Evolutionary conservation across 345 rosid species (phyloP).

Genomic region (Jatropha curcas): DNA sequence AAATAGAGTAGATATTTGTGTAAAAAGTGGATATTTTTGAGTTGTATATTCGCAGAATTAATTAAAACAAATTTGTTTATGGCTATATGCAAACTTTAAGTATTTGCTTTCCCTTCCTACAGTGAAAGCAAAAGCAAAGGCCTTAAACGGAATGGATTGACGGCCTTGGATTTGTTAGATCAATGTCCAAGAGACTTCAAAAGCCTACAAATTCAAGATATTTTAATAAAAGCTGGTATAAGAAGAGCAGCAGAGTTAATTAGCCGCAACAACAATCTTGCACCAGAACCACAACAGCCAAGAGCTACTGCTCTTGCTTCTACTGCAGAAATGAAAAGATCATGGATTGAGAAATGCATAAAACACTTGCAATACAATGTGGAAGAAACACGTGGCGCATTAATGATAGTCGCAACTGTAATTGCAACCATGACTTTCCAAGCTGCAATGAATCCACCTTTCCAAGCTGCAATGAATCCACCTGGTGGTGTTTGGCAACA

Average conservation of each 20-base stretch:
- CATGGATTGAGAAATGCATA: neutral
- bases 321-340: neutral
- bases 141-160: neutral
- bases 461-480: neutral
- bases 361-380: neutral
- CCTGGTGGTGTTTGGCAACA: constrained; percentile 13
- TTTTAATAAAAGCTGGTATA: neutral
- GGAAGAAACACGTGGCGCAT: neutral
- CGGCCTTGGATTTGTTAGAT: constrained; percentile 2
- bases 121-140: neutral
- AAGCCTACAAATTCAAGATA: neutral
- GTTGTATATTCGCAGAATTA: no score
- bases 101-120: neutral
- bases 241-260: neutral
- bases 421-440: constrained; percentile 11
- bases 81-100: neutral
- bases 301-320: no score
- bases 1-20: no score
- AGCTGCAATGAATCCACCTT: neutral
- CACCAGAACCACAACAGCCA: neutral
- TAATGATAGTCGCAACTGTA: constrained; percentile 2
- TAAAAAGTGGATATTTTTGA: no score
- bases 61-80: no score
- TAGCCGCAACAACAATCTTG: neutral
- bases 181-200: neutral